Conservation (phyloP, 208 protist genomes). For the Leptomonas pyrrhocoris region DNA sequence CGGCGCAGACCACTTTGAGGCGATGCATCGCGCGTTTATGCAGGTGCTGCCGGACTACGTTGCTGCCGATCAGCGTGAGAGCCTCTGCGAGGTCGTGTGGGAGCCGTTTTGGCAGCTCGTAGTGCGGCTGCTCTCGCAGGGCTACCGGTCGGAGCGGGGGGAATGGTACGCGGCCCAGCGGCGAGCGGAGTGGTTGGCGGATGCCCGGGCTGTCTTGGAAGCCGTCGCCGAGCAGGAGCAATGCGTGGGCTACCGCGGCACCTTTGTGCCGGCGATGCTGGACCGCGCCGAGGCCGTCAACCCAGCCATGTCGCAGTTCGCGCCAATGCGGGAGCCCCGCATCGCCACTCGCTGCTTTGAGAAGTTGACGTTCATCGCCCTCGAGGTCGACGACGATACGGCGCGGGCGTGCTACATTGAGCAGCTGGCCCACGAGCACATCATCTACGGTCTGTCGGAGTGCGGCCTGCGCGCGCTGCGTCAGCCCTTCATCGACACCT, state of each 20-base stretch:
- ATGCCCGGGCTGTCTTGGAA: conserved; percentile 1
- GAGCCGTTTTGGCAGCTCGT: conserved; percentile 3
- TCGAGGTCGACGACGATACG: not conserved
- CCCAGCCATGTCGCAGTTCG: conserved; percentile 9
- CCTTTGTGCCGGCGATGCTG: conserved; percentile 9
- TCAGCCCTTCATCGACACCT: conserved; percentile 16
- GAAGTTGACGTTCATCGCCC: not conserved
- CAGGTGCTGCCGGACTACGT: not conserved
- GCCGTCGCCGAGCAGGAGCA: not conserved
- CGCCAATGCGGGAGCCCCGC: conserved; percentile 11
- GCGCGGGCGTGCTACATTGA: not conserved
- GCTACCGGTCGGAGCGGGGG: not conserved
- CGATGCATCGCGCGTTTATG: conserved; percentile 23
- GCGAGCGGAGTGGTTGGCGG: not conserved
- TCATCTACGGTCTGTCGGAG: conserved; percentile 5
- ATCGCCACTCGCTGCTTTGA: conserved; percentile 2
- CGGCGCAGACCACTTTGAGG: conserved; percentile 11
- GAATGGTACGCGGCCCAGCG: conserved; percentile 17
- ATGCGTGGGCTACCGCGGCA: not conserved
- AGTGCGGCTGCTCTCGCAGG: conserved; percentile 9
- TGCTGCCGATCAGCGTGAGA: not conserved
- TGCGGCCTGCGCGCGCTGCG: conserved; percentile 1
- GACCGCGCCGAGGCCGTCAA: conserved; percentile 5
- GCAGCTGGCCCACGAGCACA: conserved; percentile 3
- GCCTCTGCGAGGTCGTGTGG: conserved; percentile 1